Conservation (phyloP, 2,329 filamentous ascomycete genomes). For the Cytospora leucostoma region DNA sequence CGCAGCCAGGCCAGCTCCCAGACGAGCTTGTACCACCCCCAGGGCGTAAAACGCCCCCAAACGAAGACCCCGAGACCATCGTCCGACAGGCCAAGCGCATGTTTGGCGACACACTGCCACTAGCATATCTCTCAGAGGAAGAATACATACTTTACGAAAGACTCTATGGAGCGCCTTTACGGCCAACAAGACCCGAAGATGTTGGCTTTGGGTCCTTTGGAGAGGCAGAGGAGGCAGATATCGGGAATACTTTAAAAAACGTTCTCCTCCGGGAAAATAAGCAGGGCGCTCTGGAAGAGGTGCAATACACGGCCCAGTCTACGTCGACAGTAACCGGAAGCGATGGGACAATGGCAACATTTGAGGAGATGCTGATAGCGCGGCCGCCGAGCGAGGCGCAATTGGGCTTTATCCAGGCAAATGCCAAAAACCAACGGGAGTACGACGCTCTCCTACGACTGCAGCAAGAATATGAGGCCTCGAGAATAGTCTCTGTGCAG, state of each 20-base stretch:
- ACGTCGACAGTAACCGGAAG: conserved; percentile 49
- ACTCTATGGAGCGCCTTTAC: conserved; percentile 75
- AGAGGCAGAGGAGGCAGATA: conserved; percentile 29
- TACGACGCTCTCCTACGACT: conserved; percentile 55
- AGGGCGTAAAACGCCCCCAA: background rate
- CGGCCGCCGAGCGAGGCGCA: conserved; percentile 38
- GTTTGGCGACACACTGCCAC: conserved; percentile 77
- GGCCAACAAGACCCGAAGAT: conserved; percentile 61
- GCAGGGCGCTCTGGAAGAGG: conserved; percentile 62
- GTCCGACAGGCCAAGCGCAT: conserved; percentile 72
- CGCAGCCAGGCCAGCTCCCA: background rate
- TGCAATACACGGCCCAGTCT: conserved; percentile 49
- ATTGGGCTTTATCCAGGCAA: conserved; percentile 48
- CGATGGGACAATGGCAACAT: conserved; percentile 36
- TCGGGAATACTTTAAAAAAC: conserved; percentile 37
- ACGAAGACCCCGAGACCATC: conserved; percentile 56
- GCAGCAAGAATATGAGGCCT: conserved; percentile 58
- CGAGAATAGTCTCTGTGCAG: conserved; percentile 38
- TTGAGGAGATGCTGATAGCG: conserved; percentile 22
- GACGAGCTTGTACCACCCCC: conserved; percentile 5
- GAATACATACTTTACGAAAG: conserved; percentile 78
- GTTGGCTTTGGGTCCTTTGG: conserved; percentile 45
- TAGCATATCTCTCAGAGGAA: conserved; percentile 65
- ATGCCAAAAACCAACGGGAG: conserved; percentile 57
- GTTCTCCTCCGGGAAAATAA: conserved; percentile 56